A percentile compares a stretch with the other conserved stretches of the same genome.
These are phyloP conservation scores for Pseudevernia furfuracea DNA, from an alignment of 495 filamentous ascomycete species.

Conservation along the genomic window DNA sequence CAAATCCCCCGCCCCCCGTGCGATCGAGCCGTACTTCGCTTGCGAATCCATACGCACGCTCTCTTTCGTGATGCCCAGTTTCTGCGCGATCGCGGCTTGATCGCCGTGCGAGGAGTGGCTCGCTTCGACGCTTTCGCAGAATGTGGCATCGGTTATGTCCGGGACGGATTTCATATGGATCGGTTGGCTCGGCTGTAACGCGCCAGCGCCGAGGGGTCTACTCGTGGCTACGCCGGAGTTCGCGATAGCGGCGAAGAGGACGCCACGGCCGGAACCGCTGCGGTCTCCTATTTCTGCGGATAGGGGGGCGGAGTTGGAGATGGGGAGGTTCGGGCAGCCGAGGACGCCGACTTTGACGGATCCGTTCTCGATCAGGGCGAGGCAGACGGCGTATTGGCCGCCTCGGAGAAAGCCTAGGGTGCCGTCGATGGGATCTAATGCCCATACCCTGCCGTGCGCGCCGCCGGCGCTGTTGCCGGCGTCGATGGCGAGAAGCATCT, in stretches of 20 bases:
- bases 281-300: constrained; percentile 60
- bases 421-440: constrained; percentile 93
- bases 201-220: constrained; percentile 56
- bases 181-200: constrained; percentile 48
- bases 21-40: constrained; percentile 94
- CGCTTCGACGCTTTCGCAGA: constrained; percentile 92
- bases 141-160: constrained; percentile 71
- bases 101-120: constrained; percentile 84
- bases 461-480: constrained; percentile 74
- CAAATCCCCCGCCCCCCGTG: constrained; percentile 89
- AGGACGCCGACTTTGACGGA: constrained; percentile 90
- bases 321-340: constrained; percentile 87
- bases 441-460: constrained; percentile 79
- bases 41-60: constrained; percentile 94
- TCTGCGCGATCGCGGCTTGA: constrained; percentile 73
- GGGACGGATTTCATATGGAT: constrained; percentile 71
- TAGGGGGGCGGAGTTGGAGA: constrained; percentile 65
- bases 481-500: constrained; percentile 83
- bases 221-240: constrained; percentile 72
- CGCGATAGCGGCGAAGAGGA: constrained; percentile 71
- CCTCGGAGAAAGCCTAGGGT: constrained; percentile 95
- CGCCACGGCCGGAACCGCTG: constrained; percentile 61
- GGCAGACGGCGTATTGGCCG: constrained; percentile 95
- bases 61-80: constrained; percentile 73
- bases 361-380: constrained; percentile 88